Evolutionary conservation across 2,329 filamentous ascomycete genomes (phyloP).

Genomic region (Fusarium sp.): DNA sequence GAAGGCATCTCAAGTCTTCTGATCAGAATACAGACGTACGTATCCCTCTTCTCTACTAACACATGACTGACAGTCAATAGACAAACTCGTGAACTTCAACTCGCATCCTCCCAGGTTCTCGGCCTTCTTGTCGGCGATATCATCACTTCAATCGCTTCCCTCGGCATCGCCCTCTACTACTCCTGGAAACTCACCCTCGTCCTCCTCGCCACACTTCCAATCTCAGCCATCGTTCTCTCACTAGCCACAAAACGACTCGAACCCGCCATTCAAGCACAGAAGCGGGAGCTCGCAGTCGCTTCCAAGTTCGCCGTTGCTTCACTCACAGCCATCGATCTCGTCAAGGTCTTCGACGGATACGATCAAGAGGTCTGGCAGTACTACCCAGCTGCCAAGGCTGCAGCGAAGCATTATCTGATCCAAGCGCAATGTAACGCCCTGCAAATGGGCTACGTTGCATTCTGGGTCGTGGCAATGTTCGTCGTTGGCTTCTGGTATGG

Average conservation of each 20-base stretch:
- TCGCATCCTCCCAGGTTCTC: conserved; percentile 80
- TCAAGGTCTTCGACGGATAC: conserved; percentile 86
- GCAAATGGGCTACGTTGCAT: conserved; percentile 76
- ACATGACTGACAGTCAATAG: conserved; percentile 53
- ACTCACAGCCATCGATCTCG: conserved; percentile 78
- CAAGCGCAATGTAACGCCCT: conserved; percentile 74
- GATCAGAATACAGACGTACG: conserved; percentile 76
- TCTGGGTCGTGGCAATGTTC: conserved; percentile 81
- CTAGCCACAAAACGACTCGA: conserved; percentile 69
- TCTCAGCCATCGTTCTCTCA: conserved; percentile 68
- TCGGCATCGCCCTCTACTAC: conserved; percentile 77
- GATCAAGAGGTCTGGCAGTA: conserved; percentile 75
- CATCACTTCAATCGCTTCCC: conserved; percentile 69
- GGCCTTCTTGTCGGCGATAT: conserved; percentile 72
- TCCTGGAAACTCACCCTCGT: conserved; percentile 88
- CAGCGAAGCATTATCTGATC: conserved; percentile 69
- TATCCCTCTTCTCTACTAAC: neutral
- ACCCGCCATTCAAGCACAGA: conserved; percentile 73
- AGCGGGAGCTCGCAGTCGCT: conserved; percentile 70
- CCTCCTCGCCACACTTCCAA: conserved; percentile 75
- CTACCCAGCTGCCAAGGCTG: conserved; percentile 59
- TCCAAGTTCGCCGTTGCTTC: conserved; percentile 76
- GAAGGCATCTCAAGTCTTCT: conserved; percentile 78
- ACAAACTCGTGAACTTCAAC: conserved; percentile 82
- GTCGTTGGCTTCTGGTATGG: conserved; percentile 93